Conservation (phyloP, 2,329 filamentous ascomycete species). For the Colletotrichum liriopes region DNA sequence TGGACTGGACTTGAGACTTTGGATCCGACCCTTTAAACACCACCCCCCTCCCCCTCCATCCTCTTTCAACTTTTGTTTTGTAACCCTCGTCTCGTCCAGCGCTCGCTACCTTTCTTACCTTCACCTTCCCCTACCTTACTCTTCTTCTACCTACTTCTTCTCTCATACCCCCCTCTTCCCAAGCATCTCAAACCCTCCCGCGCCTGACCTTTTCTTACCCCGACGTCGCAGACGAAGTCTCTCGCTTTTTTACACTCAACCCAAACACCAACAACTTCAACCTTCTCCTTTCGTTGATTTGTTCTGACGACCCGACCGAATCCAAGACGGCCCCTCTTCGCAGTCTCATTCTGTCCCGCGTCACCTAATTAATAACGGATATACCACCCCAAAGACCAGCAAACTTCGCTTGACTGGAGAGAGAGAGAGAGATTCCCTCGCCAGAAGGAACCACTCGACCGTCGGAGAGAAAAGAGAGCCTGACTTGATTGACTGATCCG, state of each 20-base stretch:
- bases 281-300: slow-evolving; percentile 23
- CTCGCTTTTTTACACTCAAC: slow-evolving; percentile 29
- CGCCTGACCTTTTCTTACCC: slow-evolving; percentile 36
- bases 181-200: slow-evolving; percentile 27
- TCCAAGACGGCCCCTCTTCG: not conserved
- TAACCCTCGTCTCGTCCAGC: slow-evolving; percentile 36
- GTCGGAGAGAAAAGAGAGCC: not conserved
- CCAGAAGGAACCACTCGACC: slow-evolving; percentile 3
- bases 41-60: slow-evolving; percentile 38
- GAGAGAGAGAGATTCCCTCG: not conserved
- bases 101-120: slow-evolving; percentile 32
- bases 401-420: not conserved
- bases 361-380: slow-evolving; percentile 32
- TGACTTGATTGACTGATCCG: slow-evolving; percentile 19
- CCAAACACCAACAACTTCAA: slow-evolving; percentile 2
- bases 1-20: slow-evolving; percentile 15
- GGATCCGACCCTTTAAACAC: slow-evolving; percentile 38
- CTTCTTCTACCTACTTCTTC: slow-evolving; percentile 36
- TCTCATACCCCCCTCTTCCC: slow-evolving; percentile 18
- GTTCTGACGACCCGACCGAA: slow-evolving; percentile 23
- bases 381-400: not conserved
- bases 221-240: slow-evolving; percentile 40
- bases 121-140: slow-evolving; percentile 22
- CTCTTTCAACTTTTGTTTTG: slow-evolving; percentile 25
- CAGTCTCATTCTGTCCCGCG: not conserved